phyloP scores from a whole-genome alignment of 2,329 filamentous ascomycete genomes.

The Monosporascus sp. region DNA sequence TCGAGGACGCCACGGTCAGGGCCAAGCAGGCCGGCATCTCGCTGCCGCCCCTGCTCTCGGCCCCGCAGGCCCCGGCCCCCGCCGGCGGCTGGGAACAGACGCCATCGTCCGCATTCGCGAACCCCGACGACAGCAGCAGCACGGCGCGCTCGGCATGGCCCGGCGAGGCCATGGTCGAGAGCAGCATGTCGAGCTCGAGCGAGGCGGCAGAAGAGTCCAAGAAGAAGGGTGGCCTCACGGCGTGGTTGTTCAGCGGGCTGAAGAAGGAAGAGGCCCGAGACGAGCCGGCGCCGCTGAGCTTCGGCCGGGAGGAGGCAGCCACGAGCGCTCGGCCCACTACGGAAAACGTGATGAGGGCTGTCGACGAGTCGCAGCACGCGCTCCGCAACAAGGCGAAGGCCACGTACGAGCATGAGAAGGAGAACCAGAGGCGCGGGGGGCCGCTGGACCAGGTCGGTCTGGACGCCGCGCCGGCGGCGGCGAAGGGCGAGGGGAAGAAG shows the following conservation, averaged over 20 bases:
- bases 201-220: constrained; percentile 11
- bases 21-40: constrained; percentile 40
- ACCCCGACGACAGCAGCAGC: too few relatives aligned
- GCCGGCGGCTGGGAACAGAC: constrained; percentile 16
- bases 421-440: constrained; percentile 46
- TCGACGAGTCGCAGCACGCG: constrained; percentile 27
- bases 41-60: constrained; percentile 46
- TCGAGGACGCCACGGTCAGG: constrained; percentile 50
- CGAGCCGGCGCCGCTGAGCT: constrained; percentile 12
- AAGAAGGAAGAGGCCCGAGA: constrained; percentile 28
- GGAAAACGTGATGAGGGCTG: constrained; percentile 13
- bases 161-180: constrained; percentile 17
- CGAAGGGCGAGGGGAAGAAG: constrained; percentile 35
- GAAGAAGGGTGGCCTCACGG: constrained; percentile 20
- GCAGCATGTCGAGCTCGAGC: constrained; percentile 9
- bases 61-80: constrained; percentile 27
- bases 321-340: constrained; percentile 14
- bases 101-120: too few relatives aligned
- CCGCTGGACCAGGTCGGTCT: constrained; percentile 45
- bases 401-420: constrained; percentile 44
- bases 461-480: constrained; percentile 21
- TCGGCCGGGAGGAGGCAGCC: constrained; percentile 27
- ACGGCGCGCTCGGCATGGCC: constrained; percentile 15
- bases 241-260: constrained; percentile 35
- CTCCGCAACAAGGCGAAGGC: constrained; percentile 35